Conservation (phyloP, 345 rosid species). For the Pistacia integerrima region DNA sequence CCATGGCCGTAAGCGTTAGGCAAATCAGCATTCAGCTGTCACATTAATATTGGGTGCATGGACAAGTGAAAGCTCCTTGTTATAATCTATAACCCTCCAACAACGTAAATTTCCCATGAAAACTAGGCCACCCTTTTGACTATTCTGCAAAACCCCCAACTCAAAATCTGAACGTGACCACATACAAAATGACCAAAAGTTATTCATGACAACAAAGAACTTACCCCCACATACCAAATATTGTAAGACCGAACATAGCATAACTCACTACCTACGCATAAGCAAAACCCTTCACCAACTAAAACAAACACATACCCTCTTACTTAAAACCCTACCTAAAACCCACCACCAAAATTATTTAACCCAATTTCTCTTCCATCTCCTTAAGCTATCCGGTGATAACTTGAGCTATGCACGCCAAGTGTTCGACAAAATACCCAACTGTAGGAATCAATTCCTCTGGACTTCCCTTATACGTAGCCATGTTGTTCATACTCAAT, state of each 20-base stretch:
- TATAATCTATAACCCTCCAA: background rate
- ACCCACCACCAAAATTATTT: slow-evolving; percentile 6
- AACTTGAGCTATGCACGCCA: slow-evolving; percentile 36
- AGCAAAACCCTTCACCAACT: slow-evolving; percentile 29
- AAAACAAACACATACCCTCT: slow-evolving; percentile 34
- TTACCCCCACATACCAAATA: background rate
- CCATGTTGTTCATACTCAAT: slow-evolving; percentile 29
- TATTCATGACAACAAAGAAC: slow-evolving; percentile 14
- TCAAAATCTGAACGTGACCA: background rate
- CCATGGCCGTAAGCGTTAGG: too few species aligned
- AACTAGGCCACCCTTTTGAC: background rate
- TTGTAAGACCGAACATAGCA: background rate
- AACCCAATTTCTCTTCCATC: slow-evolving; percentile 22
- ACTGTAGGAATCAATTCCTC: slow-evolving; percentile 29
- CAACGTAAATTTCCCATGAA: background rate
- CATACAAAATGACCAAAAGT: background rate
- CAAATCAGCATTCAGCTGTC: too few species aligned
- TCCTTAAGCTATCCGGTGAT: slow-evolving; percentile 19
- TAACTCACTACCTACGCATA: slow-evolving; percentile 16
- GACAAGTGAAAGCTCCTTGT: background rate
- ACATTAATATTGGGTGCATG: too few species aligned
- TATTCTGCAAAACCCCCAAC: background rate
- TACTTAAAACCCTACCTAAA: slow-evolving; percentile 26
- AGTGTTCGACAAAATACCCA: slow-evolving; percentile 43
- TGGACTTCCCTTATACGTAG: slow-evolving; percentile 38